Conservation (phyloP, 306 rosid genomes). For the Oemleria cerasiformis region DNA sequence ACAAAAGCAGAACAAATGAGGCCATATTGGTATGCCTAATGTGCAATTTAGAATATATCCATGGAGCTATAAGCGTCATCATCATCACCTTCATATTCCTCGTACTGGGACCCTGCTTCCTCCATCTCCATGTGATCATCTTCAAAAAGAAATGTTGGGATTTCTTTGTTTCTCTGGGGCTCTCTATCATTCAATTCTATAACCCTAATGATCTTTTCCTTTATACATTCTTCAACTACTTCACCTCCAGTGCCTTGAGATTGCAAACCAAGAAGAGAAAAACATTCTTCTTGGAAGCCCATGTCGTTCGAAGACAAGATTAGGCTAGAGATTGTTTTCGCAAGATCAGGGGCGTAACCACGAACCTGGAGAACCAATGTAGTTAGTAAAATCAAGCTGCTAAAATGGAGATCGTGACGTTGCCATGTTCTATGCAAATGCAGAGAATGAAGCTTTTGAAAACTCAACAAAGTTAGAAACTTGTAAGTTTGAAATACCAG, state of each 20-base stretch:
- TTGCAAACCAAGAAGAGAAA: conserved; percentile 74
- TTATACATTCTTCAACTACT: conserved; percentile 50
- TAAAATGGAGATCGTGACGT: neutral
- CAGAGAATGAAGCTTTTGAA: neutral
- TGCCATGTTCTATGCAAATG: neutral
- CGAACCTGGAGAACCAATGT: conserved; percentile 55
- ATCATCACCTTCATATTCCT: conserved; percentile 32
- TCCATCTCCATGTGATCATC: conserved; percentile 33
- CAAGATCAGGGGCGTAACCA: conserved; percentile 77
- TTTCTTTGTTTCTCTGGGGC: conserved; percentile 51
- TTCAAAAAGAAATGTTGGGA: conserved; percentile 56
- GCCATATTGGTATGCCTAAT: no score
- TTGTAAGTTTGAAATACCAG: neutral
- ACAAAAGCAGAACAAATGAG: neutral
- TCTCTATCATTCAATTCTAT: conserved; percentile 65
- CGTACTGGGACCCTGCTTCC: conserved; percentile 40
- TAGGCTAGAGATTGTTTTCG: conserved; percentile 77
- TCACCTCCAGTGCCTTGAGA: conserved; percentile 49
- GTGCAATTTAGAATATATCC: conserved; percentile 19
- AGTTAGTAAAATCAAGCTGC: conserved; percentile 14
- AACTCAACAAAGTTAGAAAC: neutral
- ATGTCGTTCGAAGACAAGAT: conserved; percentile 65
- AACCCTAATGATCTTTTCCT: conserved; percentile 60
- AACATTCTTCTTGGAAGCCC: conserved; percentile 70
- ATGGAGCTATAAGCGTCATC: conserved; percentile 36